Base-by-base conservation (phyloP, 2,329 filamentous ascomycete genomes). In the Aspergillus cejpii region DNA sequence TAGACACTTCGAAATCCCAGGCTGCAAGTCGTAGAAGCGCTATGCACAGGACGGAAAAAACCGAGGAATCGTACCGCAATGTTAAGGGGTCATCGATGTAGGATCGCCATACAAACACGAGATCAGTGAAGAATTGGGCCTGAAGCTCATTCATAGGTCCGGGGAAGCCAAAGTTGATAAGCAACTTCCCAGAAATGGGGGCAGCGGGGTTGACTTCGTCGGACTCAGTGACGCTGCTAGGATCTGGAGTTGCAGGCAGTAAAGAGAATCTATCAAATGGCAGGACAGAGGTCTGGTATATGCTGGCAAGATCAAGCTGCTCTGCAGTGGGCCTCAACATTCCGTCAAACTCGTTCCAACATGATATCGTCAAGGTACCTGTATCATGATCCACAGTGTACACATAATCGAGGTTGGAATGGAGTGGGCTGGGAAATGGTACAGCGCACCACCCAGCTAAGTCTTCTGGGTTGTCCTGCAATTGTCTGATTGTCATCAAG, bases 121-220 rank as follows among this genome's bases (percentile, higher is more conserved):
- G 54, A 26, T 60, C 51, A 5, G 45, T 50, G 37, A 52, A 60
- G 19, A 61, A 42, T 39, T 40, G 49, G 31, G 47, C 54, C 42
- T 63, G 58, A 12, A 61, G 44, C 49, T 59, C 58, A 29, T 58
- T 62, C 45, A 61, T 45, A 8, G 52, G 31, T 14, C 54, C 55
- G 11, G 58, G 57, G 0, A 39, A 24, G 6, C 40, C 54, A 44
- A 53, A 41, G 11, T 51, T 26, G 7, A 58, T 51, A 41, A 47
- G 33, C 45, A 57, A 41, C 12, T 33, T 39, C 17, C 43, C 49
- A 41, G 26, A 48, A 5, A 34, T 28, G 8, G 29, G 19, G n/a
- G n/a, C n/a, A n/a, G n/a, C n/a, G n/a, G n/a, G n/a, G n/a, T n/a
- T 17, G 23, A 10, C 24, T 26, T 19, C 28, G 11, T 29, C 7